Percentiles rank a stretch among this genome's conserved stretches.
These are phyloP conservation scores for Henckelia pumila DNA, from an alignment of 257 asterid species.

Conservation along the genomic window DNA sequence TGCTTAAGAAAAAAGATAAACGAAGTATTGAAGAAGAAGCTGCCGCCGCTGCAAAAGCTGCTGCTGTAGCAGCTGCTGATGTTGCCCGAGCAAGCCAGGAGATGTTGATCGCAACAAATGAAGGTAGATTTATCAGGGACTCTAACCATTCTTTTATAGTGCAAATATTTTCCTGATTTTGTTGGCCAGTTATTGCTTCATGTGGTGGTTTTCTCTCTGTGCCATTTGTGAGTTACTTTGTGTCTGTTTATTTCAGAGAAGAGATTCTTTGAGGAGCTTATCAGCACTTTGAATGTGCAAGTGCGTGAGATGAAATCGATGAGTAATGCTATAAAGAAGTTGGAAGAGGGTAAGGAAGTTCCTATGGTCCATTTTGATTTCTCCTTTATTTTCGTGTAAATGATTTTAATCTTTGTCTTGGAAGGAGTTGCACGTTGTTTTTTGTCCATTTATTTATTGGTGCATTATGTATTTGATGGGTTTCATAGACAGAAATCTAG, in stretches of 20 bases:
- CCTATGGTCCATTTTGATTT: conserved; percentile 1
- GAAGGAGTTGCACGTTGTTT: not conserved
- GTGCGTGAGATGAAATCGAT: conserved; percentile 84
- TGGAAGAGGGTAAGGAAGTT: conserved; percentile 56
- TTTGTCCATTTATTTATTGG: not conserved
- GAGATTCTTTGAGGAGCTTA: conserved; percentile 79
- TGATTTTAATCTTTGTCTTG: conserved; percentile 4
- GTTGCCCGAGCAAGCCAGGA: conserved; percentile 95
- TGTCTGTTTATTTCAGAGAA: conserved; percentile 61
- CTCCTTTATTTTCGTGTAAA: conserved; percentile 7
- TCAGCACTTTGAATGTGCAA: conserved; percentile 65
- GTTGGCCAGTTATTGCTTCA: conserved; percentile 5
- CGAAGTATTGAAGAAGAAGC: conserved; percentile 83
- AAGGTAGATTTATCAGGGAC: conserved; percentile 48
- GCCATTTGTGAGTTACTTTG: not conserved
- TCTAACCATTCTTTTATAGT: conserved; percentile 1
- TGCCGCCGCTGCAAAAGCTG: conserved; percentile 86
- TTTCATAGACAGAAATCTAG: not conserved
- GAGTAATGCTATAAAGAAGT: conserved; percentile 63
- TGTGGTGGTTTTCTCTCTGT: conserved; percentile 13
- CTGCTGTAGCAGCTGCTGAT: conserved; percentile 90
- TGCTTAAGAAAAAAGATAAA: conserved; percentile 36
- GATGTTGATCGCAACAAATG: conserved; percentile 62
- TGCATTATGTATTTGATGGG: not conserved
- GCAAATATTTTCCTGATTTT: not conserved